These are phyloP conservation scores for Moricandia arvensis DNA, from an alignment of 345 rosid species.

Conservation along the genomic window DNA sequence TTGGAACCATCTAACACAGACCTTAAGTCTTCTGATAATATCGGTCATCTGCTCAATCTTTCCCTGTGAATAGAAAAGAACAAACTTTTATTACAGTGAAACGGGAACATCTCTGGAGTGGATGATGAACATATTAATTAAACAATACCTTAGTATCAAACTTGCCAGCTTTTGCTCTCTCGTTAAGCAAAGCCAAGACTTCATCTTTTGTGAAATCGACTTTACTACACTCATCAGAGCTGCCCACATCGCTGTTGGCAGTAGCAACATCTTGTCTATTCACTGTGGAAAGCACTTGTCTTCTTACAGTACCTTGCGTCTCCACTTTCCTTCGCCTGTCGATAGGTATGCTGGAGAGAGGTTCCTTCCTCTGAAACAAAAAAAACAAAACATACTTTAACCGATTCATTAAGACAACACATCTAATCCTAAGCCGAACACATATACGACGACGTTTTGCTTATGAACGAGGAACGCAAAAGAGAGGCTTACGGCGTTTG, in stretches of 20 bases:
- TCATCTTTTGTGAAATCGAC: constrained; percentile 73
- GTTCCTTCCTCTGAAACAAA: constrained; percentile 53
- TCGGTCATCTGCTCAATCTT: constrained; percentile 57
- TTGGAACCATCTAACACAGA: constrained; percentile 75
- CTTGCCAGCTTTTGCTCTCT: constrained; percentile 63
- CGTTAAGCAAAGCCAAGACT: constrained; percentile 67
- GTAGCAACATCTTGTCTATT: constrained; percentile 50
- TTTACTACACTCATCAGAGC: constrained; percentile 44
- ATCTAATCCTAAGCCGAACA: background rate
- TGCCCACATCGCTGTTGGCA: constrained; percentile 40
- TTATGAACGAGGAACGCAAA: too few relatives aligned
- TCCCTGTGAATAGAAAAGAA: constrained; percentile 44
- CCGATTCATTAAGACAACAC: background rate
- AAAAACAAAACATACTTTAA: background rate
- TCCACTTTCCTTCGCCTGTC: constrained; percentile 65
- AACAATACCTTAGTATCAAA: constrained; percentile 72
- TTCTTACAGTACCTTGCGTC: constrained; percentile 42
- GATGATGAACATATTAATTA: background rate
- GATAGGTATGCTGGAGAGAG: constrained; percentile 45
- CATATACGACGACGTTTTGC: background rate
- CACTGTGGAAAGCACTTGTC: constrained; percentile 55
- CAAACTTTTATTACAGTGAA: background rate
- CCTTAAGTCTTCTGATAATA: constrained; percentile 64
- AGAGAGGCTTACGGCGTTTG: constrained; percentile 13
- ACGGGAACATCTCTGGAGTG: too few relatives aligned